A percentile compares a stretch with the other conserved stretches of the same genome.
phyloP scores from a whole-genome alignment of 306 rosid species.

The Prunus mongolica region DNA sequence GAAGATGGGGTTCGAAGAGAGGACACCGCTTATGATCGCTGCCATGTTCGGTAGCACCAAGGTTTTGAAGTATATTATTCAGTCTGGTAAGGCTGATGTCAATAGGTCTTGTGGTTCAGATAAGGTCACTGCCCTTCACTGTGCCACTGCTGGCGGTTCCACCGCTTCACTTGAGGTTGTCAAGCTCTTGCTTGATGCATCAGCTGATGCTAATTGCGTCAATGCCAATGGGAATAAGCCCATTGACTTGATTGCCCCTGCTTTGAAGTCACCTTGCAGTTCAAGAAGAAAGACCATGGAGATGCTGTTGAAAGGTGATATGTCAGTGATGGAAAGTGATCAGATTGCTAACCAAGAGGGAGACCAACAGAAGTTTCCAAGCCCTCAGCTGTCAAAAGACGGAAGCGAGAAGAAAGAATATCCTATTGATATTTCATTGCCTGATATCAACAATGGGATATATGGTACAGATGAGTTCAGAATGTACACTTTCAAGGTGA shows the following conservation, averaged over 20 bases:
- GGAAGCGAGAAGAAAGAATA: conserved; percentile 88
- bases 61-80: conserved; percentile 62
- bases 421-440: conserved; percentile 79
- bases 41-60: conserved; percentile 72
- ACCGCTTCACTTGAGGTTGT: conserved; percentile 57
- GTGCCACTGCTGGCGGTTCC: conserved; percentile 81
- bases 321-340: conserved; percentile 32
- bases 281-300: conserved; percentile 67
- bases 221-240: conserved; percentile 63
- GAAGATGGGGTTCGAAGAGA: conserved; percentile 82
- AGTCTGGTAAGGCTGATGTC: conserved; percentile 61
- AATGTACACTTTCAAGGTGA: conserved; percentile 97
- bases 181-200: conserved; percentile 78
- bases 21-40: conserved; percentile 96
- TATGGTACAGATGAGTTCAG: conserved; percentile 90
- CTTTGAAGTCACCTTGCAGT: conserved; percentile 36
- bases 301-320: conserved; percentile 59
- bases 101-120: conserved; percentile 75
- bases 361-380: conserved; percentile 35
- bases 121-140: conserved; percentile 86
- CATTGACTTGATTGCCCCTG: conserved; percentile 57
- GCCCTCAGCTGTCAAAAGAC: conserved; percentile 35
- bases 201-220: conserved; percentile 52
- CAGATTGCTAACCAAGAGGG: conserved; percentile 33
- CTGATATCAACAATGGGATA: conserved; percentile 87